Evolutionary conservation across 2,329 filamentous ascomycete genomes (phyloP).

Genomic region (Thermomyces lanuginosus): DNA sequence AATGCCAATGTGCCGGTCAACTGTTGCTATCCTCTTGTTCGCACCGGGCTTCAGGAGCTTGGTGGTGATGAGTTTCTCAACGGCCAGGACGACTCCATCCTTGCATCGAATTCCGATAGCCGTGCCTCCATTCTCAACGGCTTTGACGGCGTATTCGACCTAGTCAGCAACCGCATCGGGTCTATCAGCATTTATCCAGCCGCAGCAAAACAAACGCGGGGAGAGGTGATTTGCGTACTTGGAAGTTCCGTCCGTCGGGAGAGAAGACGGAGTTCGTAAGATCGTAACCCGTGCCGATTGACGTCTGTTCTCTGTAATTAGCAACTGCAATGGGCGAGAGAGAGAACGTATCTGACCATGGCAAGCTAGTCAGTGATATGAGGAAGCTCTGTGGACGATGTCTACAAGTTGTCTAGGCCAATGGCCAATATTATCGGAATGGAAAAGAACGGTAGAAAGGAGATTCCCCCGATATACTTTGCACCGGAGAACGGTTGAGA

Average conservation of each 20-base stretch:
- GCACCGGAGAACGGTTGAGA: no score
- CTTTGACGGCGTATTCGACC: slow-evolving; percentile 95
- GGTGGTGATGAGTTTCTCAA: slow-evolving; percentile 91
- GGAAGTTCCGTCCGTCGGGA: slow-evolving; percentile 95
- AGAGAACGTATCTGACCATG: slow-evolving; percentile 6
- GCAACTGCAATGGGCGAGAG: slow-evolving; percentile 1
- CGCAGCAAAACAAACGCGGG: background rate
- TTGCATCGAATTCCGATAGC: slow-evolving; percentile 93
- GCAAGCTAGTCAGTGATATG: slow-evolving; percentile 36
- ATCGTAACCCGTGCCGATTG: slow-evolving; percentile 99
- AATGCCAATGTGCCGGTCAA: slow-evolving; percentile 85
- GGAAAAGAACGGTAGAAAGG: no score
- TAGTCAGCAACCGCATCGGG: slow-evolving; percentile 11
- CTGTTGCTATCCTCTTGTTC: slow-evolving; percentile 91
- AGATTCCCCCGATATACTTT: no score
- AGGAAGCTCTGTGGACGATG: no score
- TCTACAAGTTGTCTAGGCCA: no score
- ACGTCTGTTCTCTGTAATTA: slow-evolving; percentile 48
- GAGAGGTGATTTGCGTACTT: slow-evolving; percentile 37
- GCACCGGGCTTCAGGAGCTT: slow-evolving; percentile 89
- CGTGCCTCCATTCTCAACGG: slow-evolving; percentile 93
- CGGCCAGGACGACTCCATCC: slow-evolving; percentile 86
- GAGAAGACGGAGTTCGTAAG: slow-evolving; percentile 99
- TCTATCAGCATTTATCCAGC: no score
- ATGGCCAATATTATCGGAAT: no score